These are phyloP conservation scores for Protea cynaroides DNA, from an alignment of 164 flowering plant genomes.

Conservation along the genomic window DNA sequence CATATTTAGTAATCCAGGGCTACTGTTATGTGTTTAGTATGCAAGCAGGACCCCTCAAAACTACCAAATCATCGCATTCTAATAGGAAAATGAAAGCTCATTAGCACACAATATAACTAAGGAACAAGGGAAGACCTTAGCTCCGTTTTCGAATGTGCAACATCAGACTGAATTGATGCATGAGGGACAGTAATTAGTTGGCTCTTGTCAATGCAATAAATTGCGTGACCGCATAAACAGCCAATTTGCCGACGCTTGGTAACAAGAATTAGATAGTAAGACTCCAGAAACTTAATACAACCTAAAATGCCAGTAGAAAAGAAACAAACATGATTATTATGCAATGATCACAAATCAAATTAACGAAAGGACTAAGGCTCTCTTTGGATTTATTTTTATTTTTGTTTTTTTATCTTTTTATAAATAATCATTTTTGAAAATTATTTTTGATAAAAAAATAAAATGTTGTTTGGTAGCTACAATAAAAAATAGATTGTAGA, in stretches of 20 bases:
- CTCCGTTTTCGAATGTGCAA: conserved; percentile 92
- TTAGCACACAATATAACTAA: neutral
- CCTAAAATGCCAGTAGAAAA: conserved; percentile 32
- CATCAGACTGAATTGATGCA: conserved; percentile 75
- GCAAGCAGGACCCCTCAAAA: too few relatives aligned
- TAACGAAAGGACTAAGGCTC: neutral
- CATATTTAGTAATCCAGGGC: too few relatives aligned
- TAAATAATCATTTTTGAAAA: too few relatives aligned
- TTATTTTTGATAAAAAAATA: too few relatives aligned
- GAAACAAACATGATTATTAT: neutral
- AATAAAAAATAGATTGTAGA: too few relatives aligned
- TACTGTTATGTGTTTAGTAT: too few relatives aligned
- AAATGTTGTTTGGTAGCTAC: too few relatives aligned
- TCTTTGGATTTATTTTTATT: too few relatives aligned
- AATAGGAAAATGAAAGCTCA: neutral
- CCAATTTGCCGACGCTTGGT: conserved; percentile 95
- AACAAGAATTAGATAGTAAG: conserved; percentile 84
- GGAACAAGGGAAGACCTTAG: conserved; percentile 44
- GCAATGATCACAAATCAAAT: neutral
- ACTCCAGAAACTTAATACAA: conserved; percentile 90
- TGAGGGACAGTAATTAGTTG: conserved; percentile 87
- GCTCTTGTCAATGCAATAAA: conserved; percentile 86
- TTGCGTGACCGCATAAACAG: conserved; percentile 89
- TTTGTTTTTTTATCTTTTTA: too few relatives aligned
- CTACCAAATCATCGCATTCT: too few relatives aligned